Base-by-base conservation (phyloP, 768 basidiomycete genomes). In the Leccinum aurantiacum region DNA sequence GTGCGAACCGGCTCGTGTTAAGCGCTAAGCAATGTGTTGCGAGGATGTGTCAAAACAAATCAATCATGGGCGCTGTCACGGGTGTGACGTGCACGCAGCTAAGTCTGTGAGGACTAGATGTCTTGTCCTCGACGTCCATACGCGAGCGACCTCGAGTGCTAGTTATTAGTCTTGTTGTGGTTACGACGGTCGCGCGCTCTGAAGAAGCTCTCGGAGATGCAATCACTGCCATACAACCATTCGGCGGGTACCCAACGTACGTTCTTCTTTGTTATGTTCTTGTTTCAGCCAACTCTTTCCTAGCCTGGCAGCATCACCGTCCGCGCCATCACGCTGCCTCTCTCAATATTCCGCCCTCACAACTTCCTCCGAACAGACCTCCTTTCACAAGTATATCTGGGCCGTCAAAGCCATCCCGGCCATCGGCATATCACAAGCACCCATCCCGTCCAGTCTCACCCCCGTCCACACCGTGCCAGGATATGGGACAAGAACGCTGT, bases 171-270 rank as follows among this genome's bases (percentile, higher is more conserved):
- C 8, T 44, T 44, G 41, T 33, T 33, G 31, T 33, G 31, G 31
- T 33, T 33, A 33, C n/a, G 41, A 9, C 41, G n/a, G 41, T 19
- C 41, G n/a, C 41, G 41, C 41, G 41, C 41, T 17, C 11, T 33
- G 31, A 11, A 19, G n/a, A 44, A 44, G 41, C 41, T 44, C 41
- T 44, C 41, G 41, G 41, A 19, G n/a, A 74, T 74, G 73, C 74
- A 74, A 38, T 72, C 71, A 19, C 68, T n/a, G 13, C 10, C 46
- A 9, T 48, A 75, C 55, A 71, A 74, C 25, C 71, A 71, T 55
- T 62, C 69, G 71, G 64, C 69, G 71, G 65, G 73, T 75, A 66
- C 60, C 48, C 7, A 25, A 22, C 37, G 0, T 11, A 44, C 41
- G n/a, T 19, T 44, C 41, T 19, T 19, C 41, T n/a, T 41, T n/a